A percentile compares a stretch with the other conserved stretches of the same genome.
Conservation (phyloP, 2,329 filamentous ascomycete genomes). For the Sporothrix mexicana region DNA sequence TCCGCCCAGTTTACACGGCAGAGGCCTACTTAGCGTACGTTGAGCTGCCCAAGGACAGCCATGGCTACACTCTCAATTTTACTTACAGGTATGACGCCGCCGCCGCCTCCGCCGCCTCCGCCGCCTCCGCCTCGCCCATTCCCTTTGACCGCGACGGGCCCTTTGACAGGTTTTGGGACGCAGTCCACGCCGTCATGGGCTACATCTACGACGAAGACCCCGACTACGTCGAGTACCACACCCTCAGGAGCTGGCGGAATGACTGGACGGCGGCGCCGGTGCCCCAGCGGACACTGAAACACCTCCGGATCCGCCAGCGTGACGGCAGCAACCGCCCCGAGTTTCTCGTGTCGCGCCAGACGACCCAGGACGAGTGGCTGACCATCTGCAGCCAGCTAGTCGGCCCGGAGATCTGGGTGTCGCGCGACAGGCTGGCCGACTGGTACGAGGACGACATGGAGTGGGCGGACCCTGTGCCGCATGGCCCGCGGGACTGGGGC, state of each 20-base stretch:
- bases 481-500: not conserved
- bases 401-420: slow-evolving; percentile 13
- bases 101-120: too few species aligned
- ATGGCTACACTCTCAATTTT: not conserved
- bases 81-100: too few species aligned
- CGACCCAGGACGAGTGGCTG: slow-evolving; percentile 26
- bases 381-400: slow-evolving; percentile 15
- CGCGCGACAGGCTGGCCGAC: not conserved
- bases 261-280: too few species aligned
- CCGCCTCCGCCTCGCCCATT: not conserved
- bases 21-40: not conserved
- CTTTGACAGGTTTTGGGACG: not conserved
- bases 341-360: slow-evolving; percentile 28
- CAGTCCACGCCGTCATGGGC: not conserved
- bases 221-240: not conserved
- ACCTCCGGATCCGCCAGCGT: slow-evolving; percentile 14
- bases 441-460: not conserved
- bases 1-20: slow-evolving; percentile 12
- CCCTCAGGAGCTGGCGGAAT: too few species aligned
- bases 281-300: not conserved
- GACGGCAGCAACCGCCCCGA: slow-evolving; percentile 14
- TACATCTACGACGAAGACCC: not conserved
- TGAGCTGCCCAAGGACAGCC: too few species aligned
- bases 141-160: not conserved
- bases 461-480: too few species aligned